Evolutionary conservation across 2,329 filamentous ascomycete species (phyloP).

Genomic region (Sporothrix inflata): DNA sequence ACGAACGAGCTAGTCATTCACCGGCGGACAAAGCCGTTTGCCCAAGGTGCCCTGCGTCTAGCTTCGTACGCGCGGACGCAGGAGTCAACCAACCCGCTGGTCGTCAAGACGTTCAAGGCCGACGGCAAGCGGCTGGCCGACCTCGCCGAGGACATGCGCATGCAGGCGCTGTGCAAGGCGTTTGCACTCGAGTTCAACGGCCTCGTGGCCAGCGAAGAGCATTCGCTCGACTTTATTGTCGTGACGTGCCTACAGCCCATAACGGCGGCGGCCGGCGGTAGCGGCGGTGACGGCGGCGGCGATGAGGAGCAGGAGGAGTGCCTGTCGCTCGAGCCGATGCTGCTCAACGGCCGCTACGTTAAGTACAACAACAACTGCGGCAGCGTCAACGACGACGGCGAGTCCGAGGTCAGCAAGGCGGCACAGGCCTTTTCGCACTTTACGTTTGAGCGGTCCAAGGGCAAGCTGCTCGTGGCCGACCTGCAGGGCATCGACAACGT

Average conservation of each 20-base stretch:
- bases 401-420: slow-evolving; percentile 37
- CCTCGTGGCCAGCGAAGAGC: slow-evolving; percentile 34
- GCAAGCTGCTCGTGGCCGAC: slow-evolving; percentile 43
- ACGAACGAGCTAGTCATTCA: slow-evolving; percentile 42
- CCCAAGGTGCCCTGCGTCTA: slow-evolving; percentile 41
- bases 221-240: slow-evolving; percentile 43
- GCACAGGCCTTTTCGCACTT: slow-evolving; percentile 50
- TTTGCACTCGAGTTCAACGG: slow-evolving; percentile 48
- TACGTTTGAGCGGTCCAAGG: slow-evolving; percentile 47
- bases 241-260: slow-evolving; percentile 40
- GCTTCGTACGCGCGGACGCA: slow-evolving; percentile 44
- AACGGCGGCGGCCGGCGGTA: not conserved
- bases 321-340: slow-evolving; percentile 45
- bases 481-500: slow-evolving; percentile 44
- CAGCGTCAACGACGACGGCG: slow-evolving; percentile 36
- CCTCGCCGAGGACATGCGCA: slow-evolving; percentile 45
- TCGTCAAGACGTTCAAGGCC: slow-evolving; percentile 44
- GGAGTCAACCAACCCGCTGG: slow-evolving; percentile 39
- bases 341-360: slow-evolving; percentile 43
- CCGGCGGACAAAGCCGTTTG: slow-evolving; percentile 41
- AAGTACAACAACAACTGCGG: slow-evolving; percentile 47
- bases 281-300: not conserved
- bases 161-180: slow-evolving; percentile 45
- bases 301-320: slow-evolving; percentile 18
- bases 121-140: slow-evolving; percentile 38